Base-by-base conservation (phyloP, 2,329 filamentous ascomycete species). In the Neofusicoccum sp. region DNA sequence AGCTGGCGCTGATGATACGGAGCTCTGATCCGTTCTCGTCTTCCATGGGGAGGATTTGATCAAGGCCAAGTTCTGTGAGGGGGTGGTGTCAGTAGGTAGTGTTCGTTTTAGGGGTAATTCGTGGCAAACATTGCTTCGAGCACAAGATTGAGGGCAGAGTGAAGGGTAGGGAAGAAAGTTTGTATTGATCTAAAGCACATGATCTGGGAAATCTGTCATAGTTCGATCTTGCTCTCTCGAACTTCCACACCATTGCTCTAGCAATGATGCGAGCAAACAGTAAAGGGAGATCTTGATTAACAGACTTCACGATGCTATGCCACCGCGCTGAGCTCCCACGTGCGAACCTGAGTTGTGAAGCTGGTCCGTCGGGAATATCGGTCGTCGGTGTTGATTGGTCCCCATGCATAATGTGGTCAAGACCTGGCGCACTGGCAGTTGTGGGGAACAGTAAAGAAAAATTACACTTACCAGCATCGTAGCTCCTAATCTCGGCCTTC, bases 41-140 rank as follows among this genome's bases (percentile, higher is more conserved):
- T 66, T 92, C 86, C 85, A 98, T 92, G 0, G 93, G 92, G 56
- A 97, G 84, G 61, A 99, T 98, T 71, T 98, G 94, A 49, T 89
- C 89, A 60, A 99, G 84, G 9, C 90, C 91, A 64, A 99, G 85
- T 75, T 96, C 92, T 92, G 71, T 54, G 36, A 47, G 16, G 12
- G 39, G 14, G n/a, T 4, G 29, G 31, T 3, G 31, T 62, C 36
- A 66, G 62, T 34, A 47, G 28, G 7, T 14, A 22, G 29, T 45
- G 41, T 44, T 33, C 39, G 14, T 16, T 34, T 9, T 9, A 22
- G 36, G 14, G n/a, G 39, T 16, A 58, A 44, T 31, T 9, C 41
- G 37, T 36, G 54, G 54, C 41, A 45, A 58, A 56, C 52, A 56
- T 56, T 56, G 52, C 52, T 56, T 50, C 29, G 37, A 14, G 48